Evolutionary conservation across 495 filamentous ascomycete genomes (phyloP).

Genomic region (Trichoderma asperelloides): DNA sequence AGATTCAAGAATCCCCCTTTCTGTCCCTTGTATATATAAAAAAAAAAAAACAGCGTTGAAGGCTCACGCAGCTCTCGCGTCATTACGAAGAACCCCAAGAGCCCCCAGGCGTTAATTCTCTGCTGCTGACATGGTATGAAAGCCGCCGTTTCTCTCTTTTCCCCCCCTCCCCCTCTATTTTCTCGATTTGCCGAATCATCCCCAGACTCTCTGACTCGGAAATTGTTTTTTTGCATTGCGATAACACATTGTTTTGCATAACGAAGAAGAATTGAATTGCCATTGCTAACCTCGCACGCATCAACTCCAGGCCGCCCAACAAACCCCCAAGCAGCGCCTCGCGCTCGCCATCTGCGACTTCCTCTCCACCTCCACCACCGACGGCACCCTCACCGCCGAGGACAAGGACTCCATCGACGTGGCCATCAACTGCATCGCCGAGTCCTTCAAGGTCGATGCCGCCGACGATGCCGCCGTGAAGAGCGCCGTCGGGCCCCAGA

Average conservation of each 20-base stretch:
- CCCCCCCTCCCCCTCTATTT: neutral
- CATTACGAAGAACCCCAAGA: too few relatives aligned
- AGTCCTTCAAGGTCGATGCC: constrained; percentile 90
- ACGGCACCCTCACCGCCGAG: constrained; percentile 78
- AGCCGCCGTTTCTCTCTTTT: neutral
- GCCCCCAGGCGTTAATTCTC: too few relatives aligned
- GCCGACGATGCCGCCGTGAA: constrained; percentile 61
- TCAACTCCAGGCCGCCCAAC: constrained; percentile 2
- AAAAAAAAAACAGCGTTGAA: too few relatives aligned
- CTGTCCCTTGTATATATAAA: too few relatives aligned
- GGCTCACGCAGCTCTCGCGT: too few relatives aligned
- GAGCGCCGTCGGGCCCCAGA: constrained; percentile 73
- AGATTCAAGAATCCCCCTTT: neutral
- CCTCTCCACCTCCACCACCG: constrained; percentile 71
- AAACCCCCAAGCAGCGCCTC: constrained; percentile 83
- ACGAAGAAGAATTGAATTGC: neutral
- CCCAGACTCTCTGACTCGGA: neutral
- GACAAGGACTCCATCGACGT: constrained; percentile 89
- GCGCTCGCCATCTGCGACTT: constrained; percentile 97
- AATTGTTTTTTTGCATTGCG: too few relatives aligned
- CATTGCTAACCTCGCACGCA: neutral
- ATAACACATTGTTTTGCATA: too few relatives aligned
- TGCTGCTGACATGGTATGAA: too few relatives aligned
- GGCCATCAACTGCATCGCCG: constrained; percentile 83
- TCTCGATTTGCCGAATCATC: neutral